Conservation (phyloP, 108 stramenopile genomes). For the Pelagomonas calceolata region DNA sequence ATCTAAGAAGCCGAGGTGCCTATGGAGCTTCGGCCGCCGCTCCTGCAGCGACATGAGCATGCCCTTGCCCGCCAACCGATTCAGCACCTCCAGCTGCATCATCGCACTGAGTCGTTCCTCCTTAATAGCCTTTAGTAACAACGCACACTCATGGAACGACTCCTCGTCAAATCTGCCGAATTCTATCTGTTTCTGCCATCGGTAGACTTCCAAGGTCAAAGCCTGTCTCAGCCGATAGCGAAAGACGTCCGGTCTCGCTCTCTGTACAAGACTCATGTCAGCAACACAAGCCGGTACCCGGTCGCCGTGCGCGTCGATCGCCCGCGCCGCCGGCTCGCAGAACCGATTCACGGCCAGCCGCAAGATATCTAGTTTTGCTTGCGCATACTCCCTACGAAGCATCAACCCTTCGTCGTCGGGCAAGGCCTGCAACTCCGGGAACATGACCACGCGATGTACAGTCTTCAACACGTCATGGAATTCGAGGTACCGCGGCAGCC, state of each 20-base stretch:
- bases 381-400: neutral
- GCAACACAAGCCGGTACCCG: neutral
- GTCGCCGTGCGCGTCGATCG: neutral
- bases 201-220: neutral
- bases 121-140: neutral
- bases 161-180: neutral
- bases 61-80: neutral
- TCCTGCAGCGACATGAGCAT: neutral
- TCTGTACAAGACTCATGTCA: neutral
- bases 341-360: neutral
- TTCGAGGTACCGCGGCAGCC: neutral
- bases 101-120: neutral
- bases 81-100: neutral
- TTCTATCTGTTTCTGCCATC: neutral
- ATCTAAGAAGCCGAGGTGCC: neutral
- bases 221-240: neutral
- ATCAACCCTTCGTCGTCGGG: neutral
- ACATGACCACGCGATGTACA: neutral
- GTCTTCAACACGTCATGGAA: neutral
- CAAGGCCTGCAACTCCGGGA: neutral
- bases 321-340: neutral
- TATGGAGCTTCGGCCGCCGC: neutral
- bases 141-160: neutral
- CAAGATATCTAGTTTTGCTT: neutral
- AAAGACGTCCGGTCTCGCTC: neutral